Evolutionary conservation across 306 rosid genomes (phyloP).

Genomic region (Castanea mollissima): DNA sequence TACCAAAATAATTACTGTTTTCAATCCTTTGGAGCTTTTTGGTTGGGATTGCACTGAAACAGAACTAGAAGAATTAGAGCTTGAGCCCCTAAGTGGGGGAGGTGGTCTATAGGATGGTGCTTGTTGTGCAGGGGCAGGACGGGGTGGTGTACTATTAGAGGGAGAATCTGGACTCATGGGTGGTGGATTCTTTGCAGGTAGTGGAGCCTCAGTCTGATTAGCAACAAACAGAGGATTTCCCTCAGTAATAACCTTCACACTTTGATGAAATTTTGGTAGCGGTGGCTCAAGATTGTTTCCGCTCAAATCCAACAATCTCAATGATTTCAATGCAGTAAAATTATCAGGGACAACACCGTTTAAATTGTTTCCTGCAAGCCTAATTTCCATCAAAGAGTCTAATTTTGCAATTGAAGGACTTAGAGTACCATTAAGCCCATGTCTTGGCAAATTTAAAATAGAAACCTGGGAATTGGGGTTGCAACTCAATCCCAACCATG

Average conservation of each 20-base stretch:
- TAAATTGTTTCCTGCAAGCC: slow-evolving; percentile 55
- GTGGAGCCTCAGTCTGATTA: slow-evolving; percentile 33
- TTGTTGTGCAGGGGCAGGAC: slow-evolving; percentile 18
- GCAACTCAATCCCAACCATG: slow-evolving; percentile 79
- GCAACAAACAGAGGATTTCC: slow-evolving; percentile 54
- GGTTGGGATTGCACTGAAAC: slow-evolving; percentile 24
- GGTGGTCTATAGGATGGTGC: slow-evolving; percentile 25
- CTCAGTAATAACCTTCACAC: slow-evolving; percentile 36
- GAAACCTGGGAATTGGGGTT: slow-evolving; percentile 47
- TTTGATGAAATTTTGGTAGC: slow-evolving; percentile 48
- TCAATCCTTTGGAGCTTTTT: slow-evolving; percentile 23
- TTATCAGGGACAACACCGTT: slow-evolving; percentile 53
- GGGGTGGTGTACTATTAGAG: background rate
- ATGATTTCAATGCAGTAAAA: slow-evolving; percentile 42
- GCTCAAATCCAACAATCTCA: slow-evolving; percentile 64
- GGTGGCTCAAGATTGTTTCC: slow-evolving; percentile 65
- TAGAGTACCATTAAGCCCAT: slow-evolving; percentile 54
- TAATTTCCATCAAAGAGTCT: slow-evolving; percentile 55
- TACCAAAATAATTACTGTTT: slow-evolving; percentile 25
- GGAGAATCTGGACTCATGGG: slow-evolving; percentile 30
- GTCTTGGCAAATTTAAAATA: slow-evolving; percentile 62
- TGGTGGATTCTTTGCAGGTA: slow-evolving; percentile 29
- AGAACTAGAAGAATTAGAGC: slow-evolving; percentile 21
- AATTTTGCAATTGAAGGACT: slow-evolving; percentile 71
- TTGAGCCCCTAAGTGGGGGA: slow-evolving; percentile 23